Base-by-base conservation (phyloP, 208 protist genomes). In the Acanthamoeba lugdunensis region DNA sequence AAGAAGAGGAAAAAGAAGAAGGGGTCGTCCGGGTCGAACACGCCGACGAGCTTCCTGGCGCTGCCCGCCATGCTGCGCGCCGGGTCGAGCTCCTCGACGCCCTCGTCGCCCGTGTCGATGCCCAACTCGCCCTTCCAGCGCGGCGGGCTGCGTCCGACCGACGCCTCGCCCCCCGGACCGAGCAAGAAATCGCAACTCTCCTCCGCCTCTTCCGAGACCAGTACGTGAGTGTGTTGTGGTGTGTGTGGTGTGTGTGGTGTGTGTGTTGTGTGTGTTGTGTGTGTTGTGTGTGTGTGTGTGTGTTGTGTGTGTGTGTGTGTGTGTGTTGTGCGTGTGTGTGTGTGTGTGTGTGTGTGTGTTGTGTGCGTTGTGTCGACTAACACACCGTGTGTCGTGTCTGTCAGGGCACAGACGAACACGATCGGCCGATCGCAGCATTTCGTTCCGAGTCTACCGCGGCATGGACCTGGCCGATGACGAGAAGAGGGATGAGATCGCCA, bases 391-490 rank as follows among this genome's bases (percentile, higher is more conserved):
- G 1, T 2, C 4, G 18, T 21, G 16, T 11, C 21, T 21, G 23
- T 3, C 23, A 21, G 69, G 69, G 16, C 69, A 79, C 37, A 14
- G 69, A 45, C 69, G 69, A 30, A 79, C 69, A 5, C 69, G 69
- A 7, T 79, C 69, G 69, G 69, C 69, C 14, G 69, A 79, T n/a
- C 69, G 69, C 37, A 79, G 33, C 28, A 79, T 79, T n/a, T 79
- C 69, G 69, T 79, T 79, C 69, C 69, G 69, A 4, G 69, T 79
- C 33, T 79, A 79, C 21, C 69, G 37, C 37, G 69, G 16, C 69
- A 45, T 21, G n/a, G 37, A 79, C 69, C 6, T 14, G 16, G 54
- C 16, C 61, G 61, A 21, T 21, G 61, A 67, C 13, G 61, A 28
- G 23, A 28, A 67, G 23, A 28, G 25, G 61, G 61, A 67, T 67